Percentiles rank a stretch among this genome's conserved stretches.
These are phyloP conservation scores for Dactylellina haptotyla DNA, from an alignment of 2,329 filamentous ascomycete species.

Conservation along the genomic window DNA sequence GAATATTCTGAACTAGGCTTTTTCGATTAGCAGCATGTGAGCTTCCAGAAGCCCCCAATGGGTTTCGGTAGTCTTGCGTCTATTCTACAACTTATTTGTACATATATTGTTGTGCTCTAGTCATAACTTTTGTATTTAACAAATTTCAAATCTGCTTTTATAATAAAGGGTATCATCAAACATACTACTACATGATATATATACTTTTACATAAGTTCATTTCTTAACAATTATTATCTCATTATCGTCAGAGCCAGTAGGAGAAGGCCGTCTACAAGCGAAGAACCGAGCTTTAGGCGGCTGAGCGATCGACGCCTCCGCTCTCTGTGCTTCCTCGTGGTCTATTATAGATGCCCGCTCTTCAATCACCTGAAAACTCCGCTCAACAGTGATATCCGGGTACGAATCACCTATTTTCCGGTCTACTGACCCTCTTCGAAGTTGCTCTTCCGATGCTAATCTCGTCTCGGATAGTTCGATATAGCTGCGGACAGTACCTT, in stretches of 20 bases:
- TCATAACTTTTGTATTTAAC: no score
- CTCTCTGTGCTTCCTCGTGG: conserved; percentile 34
- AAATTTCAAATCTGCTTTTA: no score
- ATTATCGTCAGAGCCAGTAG: conserved; percentile 18
- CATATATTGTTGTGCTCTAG: no score
- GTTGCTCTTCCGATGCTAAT: conserved; percentile 29
- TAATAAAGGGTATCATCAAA: conserved; percentile 22
- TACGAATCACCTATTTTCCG: conserved; percentile 31
- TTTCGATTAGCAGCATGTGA: no score
- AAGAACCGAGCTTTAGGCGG: conserved; percentile 39
- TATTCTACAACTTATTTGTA: no score
- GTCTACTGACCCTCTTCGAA: conserved; percentile 2
- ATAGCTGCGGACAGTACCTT: conserved; percentile 30
- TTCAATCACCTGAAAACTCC: conserved; percentile 48
- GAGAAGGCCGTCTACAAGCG: conserved; percentile 20
- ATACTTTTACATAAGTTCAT: conserved; percentile 13
- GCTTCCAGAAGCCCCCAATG: no score
- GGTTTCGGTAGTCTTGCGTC: no score
- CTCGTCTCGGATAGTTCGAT: conserved; percentile 32
- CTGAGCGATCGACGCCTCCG: conserved; percentile 5
- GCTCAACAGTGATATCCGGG: conserved; percentile 50
- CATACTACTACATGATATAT: no score
- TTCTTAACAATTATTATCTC: conserved; percentile 44
- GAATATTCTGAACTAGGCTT: no score
- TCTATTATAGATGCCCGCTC: conserved; percentile 48